Percentiles rank a stretch among this genome's conserved stretches.
These are phyloP conservation scores for Circinella umbellata DNA, from an alignment of 371 early-diverging fungal species.

Conservation along the genomic window DNA sequence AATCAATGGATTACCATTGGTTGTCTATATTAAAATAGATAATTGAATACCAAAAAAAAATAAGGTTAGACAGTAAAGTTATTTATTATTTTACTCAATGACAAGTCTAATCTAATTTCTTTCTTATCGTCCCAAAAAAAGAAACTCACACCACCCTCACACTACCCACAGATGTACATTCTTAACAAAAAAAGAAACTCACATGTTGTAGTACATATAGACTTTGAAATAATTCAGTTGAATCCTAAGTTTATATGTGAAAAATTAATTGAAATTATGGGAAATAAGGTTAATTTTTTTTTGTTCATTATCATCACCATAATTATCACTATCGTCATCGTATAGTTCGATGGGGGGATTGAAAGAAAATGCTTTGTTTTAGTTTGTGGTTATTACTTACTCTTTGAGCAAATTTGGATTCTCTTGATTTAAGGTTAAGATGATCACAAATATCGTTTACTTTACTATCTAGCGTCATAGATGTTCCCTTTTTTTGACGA, in stretches of 20 bases:
- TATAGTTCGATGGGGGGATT: not conserved
- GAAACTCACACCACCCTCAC: no score
- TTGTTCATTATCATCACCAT: not conserved
- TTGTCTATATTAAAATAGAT: constrained; percentile 19
- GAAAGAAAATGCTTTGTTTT: not conserved
- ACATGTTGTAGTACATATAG: constrained; percentile 69
- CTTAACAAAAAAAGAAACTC: constrained; percentile 8
- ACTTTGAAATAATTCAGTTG: constrained; percentile 79
- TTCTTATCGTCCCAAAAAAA: no score
- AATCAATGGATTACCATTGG: constrained; percentile 43
- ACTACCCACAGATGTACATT: no score
- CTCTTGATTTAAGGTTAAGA: constrained; percentile 73
- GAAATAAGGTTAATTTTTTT: not conserved
- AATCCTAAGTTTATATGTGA: constrained; percentile 50
- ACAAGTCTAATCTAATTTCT: no score
- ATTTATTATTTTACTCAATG: no score
- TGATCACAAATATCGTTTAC: constrained; percentile 59
- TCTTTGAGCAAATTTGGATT: constrained; percentile 76
- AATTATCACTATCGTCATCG: not conserved
- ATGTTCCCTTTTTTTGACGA: constrained; percentile 18
- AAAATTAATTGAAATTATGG: not conserved
- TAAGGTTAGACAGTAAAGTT: no score
- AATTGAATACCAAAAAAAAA: no score
- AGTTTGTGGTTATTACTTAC: constrained; percentile 20
- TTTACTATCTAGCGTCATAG: constrained; percentile 48